A percentile compares a stretch with the other conserved stretches of the same genome.
Evolutionary conservation across 2,329 filamentous ascomycete species (phyloP).

Genomic region (Huntiella omanensis): DNA sequence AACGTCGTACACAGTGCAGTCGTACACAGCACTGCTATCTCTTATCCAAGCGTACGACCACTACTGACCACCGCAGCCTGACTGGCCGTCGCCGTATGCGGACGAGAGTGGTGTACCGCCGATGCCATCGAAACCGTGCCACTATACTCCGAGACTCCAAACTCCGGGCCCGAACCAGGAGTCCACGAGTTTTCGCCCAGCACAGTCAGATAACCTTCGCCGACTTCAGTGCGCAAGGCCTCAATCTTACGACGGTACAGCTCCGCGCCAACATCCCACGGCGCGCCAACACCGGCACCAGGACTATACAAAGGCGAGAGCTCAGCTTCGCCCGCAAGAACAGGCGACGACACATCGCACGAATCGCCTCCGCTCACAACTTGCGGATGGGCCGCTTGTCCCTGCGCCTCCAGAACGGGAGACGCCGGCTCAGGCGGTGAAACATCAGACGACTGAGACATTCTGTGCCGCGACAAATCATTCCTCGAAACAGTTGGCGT

Average conservation of each 20-base stretch:
- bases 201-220: constrained; percentile 71
- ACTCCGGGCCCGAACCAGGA: constrained; percentile 21
- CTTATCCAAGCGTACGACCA: constrained; percentile 31
- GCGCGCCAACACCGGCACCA: constrained; percentile 24
- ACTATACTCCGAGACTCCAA: constrained; percentile 10
- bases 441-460: constrained; percentile 10
- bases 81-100: constrained; percentile 12
- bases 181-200: constrained; percentile 38
- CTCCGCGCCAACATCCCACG: constrained; percentile 54
- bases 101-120: constrained; percentile 2
- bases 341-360: constrained; percentile 6
- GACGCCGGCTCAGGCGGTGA: constrained; percentile 10
- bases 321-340: constrained; percentile 3
- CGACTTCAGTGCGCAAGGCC: constrained; percentile 65
- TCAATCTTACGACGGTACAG: constrained; percentile 79
- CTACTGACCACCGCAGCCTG: constrained; percentile 34
- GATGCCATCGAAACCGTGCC: background rate
- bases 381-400: constrained; percentile 1
- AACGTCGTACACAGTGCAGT: background rate
- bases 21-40: background rate
- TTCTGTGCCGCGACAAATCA: constrained; percentile 6
- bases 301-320: constrained; percentile 9
- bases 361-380: constrained; percentile 7
- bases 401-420: constrained; percentile 7
- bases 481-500: constrained; percentile 1